These are phyloP conservation scores for Aspergillus nomiae DNA, from an alignment of 2,329 filamentous ascomycete species.

Conservation along the genomic window DNA sequence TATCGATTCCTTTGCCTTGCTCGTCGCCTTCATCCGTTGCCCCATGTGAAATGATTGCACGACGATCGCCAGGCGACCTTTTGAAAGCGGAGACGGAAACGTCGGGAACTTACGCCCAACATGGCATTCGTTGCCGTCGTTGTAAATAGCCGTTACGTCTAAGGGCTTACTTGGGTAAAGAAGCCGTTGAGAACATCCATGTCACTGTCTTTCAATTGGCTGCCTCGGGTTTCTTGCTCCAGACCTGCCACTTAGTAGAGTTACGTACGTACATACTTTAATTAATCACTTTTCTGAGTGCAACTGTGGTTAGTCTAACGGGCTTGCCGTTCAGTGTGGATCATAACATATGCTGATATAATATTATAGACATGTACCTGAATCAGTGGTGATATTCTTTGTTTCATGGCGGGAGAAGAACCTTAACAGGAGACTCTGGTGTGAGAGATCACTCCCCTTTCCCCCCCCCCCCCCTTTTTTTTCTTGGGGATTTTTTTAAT, in stretches of 20 bases:
- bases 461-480: no score
- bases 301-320: background rate
- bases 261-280: background rate
- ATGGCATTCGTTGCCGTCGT: background rate
- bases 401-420: background rate
- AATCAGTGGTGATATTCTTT: background rate
- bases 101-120: background rate
- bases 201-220: background rate
- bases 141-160: background rate
- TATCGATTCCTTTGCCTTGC: background rate
- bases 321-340: background rate
- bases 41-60: background rate
- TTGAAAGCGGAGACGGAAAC: background rate
- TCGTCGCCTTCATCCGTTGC: background rate
- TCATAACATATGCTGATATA: background rate
- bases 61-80: background rate
- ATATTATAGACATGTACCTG: background rate
- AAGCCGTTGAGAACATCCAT: background rate
- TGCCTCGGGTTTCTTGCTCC: background rate
- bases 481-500: background rate
- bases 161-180: background rate
- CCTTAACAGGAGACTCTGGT: background rate
- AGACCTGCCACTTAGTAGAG: background rate
- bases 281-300: background rate
- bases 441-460: background rate